Evolutionary conservation across 306 rosid genomes (phyloP).

Genomic region (cucumber (Cucumis sativus)): DNA sequence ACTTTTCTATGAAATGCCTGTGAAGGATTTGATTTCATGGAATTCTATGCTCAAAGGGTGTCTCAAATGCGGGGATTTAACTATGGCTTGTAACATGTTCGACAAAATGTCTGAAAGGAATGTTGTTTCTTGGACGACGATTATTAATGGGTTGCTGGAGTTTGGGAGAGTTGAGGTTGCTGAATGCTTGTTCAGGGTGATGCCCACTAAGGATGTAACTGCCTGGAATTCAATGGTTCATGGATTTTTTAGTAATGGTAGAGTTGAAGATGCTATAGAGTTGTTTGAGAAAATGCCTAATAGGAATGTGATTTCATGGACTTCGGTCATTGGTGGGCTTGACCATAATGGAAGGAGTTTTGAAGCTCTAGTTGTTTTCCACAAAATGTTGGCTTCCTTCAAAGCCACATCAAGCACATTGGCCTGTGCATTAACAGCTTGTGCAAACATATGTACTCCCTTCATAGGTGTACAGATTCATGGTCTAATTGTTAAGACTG

Average conservation of each 20-base stretch:
- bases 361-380: constrained; percentile 45
- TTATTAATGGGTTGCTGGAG: constrained; percentile 38
- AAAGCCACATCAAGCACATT: constrained; percentile 32
- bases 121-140: constrained; percentile 69
- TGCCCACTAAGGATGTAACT: constrained; percentile 55
- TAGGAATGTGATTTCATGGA: constrained; percentile 63
- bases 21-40: constrained; percentile 54
- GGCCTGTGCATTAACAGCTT: constrained; percentile 59
- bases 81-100: constrained; percentile 40
- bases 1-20: constrained; percentile 44
- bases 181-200: constrained; percentile 38
- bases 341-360: constrained; percentile 48
- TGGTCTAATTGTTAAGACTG: constrained; percentile 35
- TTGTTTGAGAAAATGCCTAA: constrained; percentile 48
- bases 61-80: constrained; percentile 39
- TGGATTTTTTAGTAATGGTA: constrained; percentile 56
- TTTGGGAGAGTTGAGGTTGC: constrained; percentile 49
- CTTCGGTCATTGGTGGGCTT: constrained; percentile 61
- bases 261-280: constrained; percentile 42
- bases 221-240: constrained; percentile 78
- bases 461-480: constrained; percentile 51
- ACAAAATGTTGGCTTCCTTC: constrained; percentile 36
- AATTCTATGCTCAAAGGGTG: constrained; percentile 64
- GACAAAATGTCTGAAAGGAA: constrained; percentile 46
- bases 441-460: constrained; percentile 31